Percentiles rank a stretch among this genome's conserved stretches.
phyloP scores from a whole-genome alignment of 768 basidiomycete species.

The Tricholoma furcatifolium region DNA sequence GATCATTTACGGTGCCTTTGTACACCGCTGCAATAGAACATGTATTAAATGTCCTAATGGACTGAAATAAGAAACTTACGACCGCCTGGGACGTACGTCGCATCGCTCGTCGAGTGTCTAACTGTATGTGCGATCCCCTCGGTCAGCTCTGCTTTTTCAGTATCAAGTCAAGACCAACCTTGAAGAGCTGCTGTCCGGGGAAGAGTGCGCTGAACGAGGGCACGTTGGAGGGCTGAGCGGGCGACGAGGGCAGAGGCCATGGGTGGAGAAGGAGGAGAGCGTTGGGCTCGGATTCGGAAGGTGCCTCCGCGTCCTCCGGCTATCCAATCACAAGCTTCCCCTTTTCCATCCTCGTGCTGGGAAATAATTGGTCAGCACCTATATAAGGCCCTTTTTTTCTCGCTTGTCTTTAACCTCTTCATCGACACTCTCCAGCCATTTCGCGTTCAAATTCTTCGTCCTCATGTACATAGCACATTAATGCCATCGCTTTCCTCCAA shows the following conservation, averaged over 20 bases:
- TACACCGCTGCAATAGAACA: conserved; percentile 59
- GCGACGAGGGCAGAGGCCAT: conserved; percentile 53
- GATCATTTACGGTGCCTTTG: conserved; percentile 94
- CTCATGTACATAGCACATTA: not conserved
- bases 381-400: conserved; percentile 4
- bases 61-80: conserved; percentile 42
- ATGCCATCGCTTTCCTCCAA: not conserved
- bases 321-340: conserved; percentile 17
- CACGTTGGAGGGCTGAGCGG: conserved; percentile 46
- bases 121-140: conserved; percentile 27
- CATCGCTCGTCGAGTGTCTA: conserved; percentile 36
- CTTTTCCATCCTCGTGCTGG: conserved; percentile 16
- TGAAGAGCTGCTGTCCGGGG: conserved; percentile 37
- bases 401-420: not conserved
- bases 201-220: conserved; percentile 40
- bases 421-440: too few species aligned
- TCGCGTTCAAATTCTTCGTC: not conserved
- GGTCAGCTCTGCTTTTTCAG: not conserved
- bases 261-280: conserved; percentile 16
- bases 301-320: conserved; percentile 2
- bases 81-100: conserved; percentile 64
- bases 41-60: not conserved
- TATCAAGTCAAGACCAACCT: conserved; percentile 29
- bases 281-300: conserved; percentile 5
- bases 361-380: conserved; percentile 13